A percentile compares a stretch with the other conserved stretches of the same genome.
Conservation (phyloP, 2,329 filamentous ascomycete species). For the Microcera coccophila region DNA sequence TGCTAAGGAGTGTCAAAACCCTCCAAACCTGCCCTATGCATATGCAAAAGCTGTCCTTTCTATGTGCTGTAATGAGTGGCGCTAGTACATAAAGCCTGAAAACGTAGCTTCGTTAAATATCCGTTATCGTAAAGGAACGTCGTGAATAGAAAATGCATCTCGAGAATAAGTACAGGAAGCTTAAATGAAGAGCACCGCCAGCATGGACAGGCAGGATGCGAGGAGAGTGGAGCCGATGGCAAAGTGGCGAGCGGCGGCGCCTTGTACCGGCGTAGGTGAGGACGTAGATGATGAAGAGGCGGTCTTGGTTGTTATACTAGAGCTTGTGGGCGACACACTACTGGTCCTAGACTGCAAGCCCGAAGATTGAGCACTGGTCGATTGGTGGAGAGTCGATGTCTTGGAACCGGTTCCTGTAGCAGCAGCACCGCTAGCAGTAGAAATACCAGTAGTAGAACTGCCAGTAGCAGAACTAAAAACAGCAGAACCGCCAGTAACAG, state of each 20-base stretch:
- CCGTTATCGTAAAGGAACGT: constrained; percentile 26
- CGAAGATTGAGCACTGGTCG: too few relatives aligned
- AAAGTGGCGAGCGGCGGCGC: constrained; percentile 17
- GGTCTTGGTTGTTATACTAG: neutral
- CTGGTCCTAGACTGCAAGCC: too few relatives aligned
- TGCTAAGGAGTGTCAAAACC: constrained; percentile 23
- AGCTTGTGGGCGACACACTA: neutral
- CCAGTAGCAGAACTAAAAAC: constrained; percentile 4
- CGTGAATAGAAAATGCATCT: constrained; percentile 14
- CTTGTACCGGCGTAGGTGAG: constrained; percentile 14
- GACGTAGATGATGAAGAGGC: constrained; percentile 3
- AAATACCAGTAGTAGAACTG: too few relatives aligned
- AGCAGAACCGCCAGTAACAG: neutral
- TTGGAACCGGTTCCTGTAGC: too few relatives aligned
- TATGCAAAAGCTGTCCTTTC: constrained; percentile 5
- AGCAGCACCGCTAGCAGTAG: too few relatives aligned
- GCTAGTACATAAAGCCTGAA: constrained; percentile 11
- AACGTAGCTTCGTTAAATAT: constrained; percentile 15
- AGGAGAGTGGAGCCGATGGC: constrained; percentile 14
- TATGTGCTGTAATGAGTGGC: constrained; percentile 18
- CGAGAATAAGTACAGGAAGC: constrained; percentile 6
- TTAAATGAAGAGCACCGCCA: constrained; percentile 22
- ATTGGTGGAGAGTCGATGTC: too few relatives aligned
- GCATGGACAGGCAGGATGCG: constrained; percentile 18
- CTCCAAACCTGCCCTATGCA: constrained; percentile 4